phyloP scores from a whole-genome alignment of 331 rosid species.

The Phaseolus coccineus region DNA sequence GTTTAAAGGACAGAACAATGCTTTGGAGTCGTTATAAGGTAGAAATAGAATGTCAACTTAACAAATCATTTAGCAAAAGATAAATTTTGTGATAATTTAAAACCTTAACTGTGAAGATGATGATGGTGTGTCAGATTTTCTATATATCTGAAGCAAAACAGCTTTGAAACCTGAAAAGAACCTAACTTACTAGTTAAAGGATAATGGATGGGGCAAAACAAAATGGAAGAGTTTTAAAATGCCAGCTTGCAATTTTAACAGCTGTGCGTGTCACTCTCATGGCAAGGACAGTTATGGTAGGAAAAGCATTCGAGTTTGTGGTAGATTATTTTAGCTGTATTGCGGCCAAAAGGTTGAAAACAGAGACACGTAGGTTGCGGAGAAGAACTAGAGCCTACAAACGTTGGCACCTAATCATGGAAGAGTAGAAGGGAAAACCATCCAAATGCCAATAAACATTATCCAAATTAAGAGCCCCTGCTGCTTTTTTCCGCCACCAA shows the following conservation, averaged over 20 bases:
- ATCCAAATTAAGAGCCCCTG: background rate
- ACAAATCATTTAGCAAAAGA: background rate
- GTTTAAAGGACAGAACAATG: background rate
- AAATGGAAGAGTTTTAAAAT: constrained; percentile 10
- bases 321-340: background rate
- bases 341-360: constrained; percentile 35
- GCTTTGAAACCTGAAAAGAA: constrained; percentile 12
- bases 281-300: background rate
- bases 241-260: constrained; percentile 1
- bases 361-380: background rate
- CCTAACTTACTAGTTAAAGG: background rate
- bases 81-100: background rate
- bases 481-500: constrained; percentile 2
- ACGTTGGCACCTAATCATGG: constrained; percentile 28
- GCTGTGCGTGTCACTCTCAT: constrained; percentile 12
- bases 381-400: constrained; percentile 5
- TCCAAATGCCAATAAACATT: background rate
- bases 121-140: background rate
- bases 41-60: background rate
- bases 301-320: constrained; percentile 30
- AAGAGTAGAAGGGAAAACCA: constrained; percentile 1
- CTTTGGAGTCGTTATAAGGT: background rate
- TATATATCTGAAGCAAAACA: background rate
- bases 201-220: background rate
- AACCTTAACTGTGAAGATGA: background rate